Evolutionary conservation across 208 protist species (phyloP).

Genomic region (Acanthamoeba sp.): DNA sequence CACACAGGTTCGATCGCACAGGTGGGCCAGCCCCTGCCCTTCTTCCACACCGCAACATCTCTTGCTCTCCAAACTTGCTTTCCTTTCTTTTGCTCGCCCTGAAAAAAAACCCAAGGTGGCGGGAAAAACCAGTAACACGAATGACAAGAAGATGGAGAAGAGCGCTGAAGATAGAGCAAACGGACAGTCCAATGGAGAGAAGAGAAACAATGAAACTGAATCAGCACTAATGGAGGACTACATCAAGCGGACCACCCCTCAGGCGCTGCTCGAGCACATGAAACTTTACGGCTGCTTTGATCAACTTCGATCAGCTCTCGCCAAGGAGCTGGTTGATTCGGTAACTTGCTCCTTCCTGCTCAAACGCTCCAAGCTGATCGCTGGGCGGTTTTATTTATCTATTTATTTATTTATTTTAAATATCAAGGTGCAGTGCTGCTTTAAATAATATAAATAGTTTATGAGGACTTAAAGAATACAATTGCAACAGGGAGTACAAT

Average conservation of each 20-base stretch:
- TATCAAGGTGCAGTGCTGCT: no score
- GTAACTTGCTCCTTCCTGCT: not conserved
- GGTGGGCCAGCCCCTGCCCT: not conserved
- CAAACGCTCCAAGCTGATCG: not conserved
- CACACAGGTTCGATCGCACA: no score
- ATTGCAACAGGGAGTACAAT: not conserved
- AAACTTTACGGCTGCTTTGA: not conserved
- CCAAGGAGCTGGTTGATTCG: not conserved
- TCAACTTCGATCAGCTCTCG: conserved; percentile 12
- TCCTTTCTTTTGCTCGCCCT: not conserved
- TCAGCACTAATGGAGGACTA: not conserved
- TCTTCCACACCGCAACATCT: not conserved
- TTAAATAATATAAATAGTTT: no score
- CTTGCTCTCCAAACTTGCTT: not conserved
- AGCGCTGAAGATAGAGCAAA: not conserved
- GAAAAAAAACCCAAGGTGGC: no score
- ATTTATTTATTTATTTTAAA: no score
- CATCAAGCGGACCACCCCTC: not conserved
- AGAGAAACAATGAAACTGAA: not conserved
- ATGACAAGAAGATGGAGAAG: no score
- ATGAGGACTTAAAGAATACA: no score
- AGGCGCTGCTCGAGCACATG: conserved; percentile 27
- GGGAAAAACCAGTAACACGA: no score
- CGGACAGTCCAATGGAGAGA: not conserved
- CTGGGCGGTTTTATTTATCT: not conserved